Evolutionary conservation across 1,139 yeast species (phyloP).

Genomic region (Hansenula sp.): DNA sequence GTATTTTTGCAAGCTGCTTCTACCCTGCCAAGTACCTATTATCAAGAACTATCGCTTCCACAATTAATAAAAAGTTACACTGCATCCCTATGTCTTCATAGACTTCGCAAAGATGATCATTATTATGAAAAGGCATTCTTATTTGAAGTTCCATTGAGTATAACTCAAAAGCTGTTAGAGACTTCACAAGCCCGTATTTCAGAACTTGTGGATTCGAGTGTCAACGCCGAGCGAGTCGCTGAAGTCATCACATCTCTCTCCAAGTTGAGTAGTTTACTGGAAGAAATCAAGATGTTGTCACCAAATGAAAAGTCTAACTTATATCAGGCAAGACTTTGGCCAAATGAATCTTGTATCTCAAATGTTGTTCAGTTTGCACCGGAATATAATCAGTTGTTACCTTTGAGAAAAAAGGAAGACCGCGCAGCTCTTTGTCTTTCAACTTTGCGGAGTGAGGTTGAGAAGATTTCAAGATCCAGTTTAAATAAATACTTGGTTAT

Average conservation of each 20-base stretch:
- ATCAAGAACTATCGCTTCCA: slow-evolving; percentile 11
- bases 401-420: not conserved
- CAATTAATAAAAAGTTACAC: not conserved
- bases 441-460: not conserved
- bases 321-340: not conserved
- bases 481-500: too few species aligned
- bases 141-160: not conserved
- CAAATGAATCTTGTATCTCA: not conserved
- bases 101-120: not conserved
- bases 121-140: slow-evolving; percentile 3
- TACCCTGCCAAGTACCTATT: slow-evolving; percentile 10
- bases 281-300: not conserved
- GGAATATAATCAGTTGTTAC: not conserved
- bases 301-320: not conserved
- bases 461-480: not conserved
- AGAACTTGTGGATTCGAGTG: not conserved
- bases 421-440: not conserved
- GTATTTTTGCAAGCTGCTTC: not conserved
- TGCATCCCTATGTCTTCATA: slow-evolving; percentile 2
- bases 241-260: not conserved
- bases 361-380: not conserved
- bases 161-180: not conserved
- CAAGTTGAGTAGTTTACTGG: not conserved
- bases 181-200: not conserved
- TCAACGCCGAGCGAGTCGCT: not conserved